Evolutionary conservation across 495 filamentous ascomycete genomes (phyloP), one percentile per base, ranked within the genome.

Genomic region (Emericellopsis terricola): DNA sequence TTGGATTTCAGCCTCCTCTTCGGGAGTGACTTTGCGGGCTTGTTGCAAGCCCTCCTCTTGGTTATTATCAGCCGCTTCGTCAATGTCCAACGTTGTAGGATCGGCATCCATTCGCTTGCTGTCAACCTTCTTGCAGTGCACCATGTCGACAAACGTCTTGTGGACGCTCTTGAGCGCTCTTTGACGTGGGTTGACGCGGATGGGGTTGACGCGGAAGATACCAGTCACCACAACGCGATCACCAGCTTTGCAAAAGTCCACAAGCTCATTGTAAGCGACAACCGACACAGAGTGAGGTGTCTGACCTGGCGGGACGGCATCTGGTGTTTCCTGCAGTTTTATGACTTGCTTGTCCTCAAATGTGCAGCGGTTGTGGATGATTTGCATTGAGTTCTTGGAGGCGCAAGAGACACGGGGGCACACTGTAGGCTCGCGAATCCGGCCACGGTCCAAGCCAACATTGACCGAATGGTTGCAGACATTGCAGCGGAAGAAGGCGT

Each of bases 271-370:
- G 44, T 96, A 94, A 19, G 83, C 85, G 51, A 87, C 96, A 19
- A 99, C 69, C 3, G 85, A 93, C 13, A 99, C 89, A 0, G 91
- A 94, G 55, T 99, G 89, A n/a, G 89, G 89, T 15, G 89, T 89
- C 55, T 99, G 89, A 17, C 89, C 89, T 39, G 93, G 81, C 9
- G 89, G 89, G 28, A 96, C 75, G 30, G 67, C 80, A 50, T 99
- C 89, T 6, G 89, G 89, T 0, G 89, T 99, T 53, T 99, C 89
- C 52, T 99, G 89, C 19, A 99, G 66, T 56, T 96, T 96, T 64
- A 99, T 93, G 37, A 96, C 84, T 46, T 99, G 89, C 57, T 96
- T 99, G 49, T 99, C 89, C 31, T 82, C 74, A 51, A 99, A 99
- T 10, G 68, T 66, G 42, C 84, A 96, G 35, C 89, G 81, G 54